These are phyloP conservation scores for Fusarium albosuccineum DNA, from an alignment of 2,329 filamentous ascomycete species.

Conservation along the genomic window DNA sequence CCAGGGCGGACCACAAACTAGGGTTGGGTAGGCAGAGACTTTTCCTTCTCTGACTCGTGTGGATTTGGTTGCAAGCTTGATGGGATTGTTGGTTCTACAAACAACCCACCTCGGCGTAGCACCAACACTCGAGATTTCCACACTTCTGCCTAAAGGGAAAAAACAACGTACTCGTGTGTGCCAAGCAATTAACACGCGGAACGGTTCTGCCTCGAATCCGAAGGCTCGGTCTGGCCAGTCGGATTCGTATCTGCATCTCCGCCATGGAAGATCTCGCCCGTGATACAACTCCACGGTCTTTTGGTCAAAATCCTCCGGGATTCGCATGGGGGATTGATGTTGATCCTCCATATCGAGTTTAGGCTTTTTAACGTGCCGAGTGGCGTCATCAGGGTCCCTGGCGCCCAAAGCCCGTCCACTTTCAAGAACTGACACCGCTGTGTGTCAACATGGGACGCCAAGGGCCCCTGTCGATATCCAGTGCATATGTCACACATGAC, in stretches of 20 bases:
- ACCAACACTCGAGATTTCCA: background rate
- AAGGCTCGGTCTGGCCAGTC: background rate
- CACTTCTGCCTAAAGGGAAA: background rate
- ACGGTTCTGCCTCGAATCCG: background rate
- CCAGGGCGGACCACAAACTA: background rate
- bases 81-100: background rate
- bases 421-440: constrained; percentile 2
- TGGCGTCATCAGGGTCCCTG: constrained; percentile 12
- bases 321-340: background rate
- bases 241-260: background rate
- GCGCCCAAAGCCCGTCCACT: background rate
- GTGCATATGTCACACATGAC: background rate
- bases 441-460: background rate
- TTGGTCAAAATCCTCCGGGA: background rate
- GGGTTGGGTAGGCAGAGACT: background rate
- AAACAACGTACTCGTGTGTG: background rate
- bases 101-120: background rate
- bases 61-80: background rate
- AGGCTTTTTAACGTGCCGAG: constrained; percentile 5
- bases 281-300: background rate
- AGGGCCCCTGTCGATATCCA: constrained; percentile 3
- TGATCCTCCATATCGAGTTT: constrained; percentile 5
- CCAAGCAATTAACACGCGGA: background rate
- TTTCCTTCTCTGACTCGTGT: background rate
- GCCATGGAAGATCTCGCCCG: background rate